A percentile compares a stretch with the other conserved stretches of the same genome.
These are phyloP conservation scores for Picochlorum sp. DNA, from an alignment of 139 green algal species.

Conservation along the genomic window DNA sequence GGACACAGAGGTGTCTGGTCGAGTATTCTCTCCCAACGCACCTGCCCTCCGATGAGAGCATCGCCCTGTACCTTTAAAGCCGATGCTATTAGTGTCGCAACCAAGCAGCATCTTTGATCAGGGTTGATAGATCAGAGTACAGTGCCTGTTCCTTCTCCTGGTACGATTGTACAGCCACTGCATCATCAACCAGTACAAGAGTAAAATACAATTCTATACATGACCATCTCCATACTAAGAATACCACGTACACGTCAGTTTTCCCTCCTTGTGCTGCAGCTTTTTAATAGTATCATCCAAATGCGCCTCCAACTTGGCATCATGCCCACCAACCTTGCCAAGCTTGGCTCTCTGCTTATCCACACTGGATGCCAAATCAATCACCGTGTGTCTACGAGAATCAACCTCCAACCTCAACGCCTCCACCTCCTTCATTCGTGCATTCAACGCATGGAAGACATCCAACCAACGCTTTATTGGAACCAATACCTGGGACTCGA, in stretches of 20 bases:
- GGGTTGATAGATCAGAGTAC: constrained; percentile 15
- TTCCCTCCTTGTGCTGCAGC: constrained; percentile 59
- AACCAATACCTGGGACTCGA: constrained; percentile 14
- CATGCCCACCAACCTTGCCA: background rate
- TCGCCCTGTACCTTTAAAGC: constrained; percentile 15
- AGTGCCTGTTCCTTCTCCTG: constrained; percentile 55
- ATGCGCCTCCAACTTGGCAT: constrained; percentile 39
- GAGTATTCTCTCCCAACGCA: constrained; percentile 6
- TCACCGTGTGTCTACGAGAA: background rate
- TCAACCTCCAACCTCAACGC: constrained; percentile 8
- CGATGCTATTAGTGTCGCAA: constrained; percentile 21
- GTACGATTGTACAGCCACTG: constrained; percentile 6
- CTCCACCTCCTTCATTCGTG: constrained; percentile 9
- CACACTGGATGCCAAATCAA: constrained; percentile 5
- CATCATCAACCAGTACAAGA: background rate
- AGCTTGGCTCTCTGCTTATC: constrained; percentile 18
- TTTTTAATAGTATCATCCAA: constrained; percentile 44
- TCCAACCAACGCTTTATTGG: constrained; percentile 17
- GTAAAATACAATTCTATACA: background rate
- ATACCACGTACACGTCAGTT: constrained; percentile 31
- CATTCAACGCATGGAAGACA: constrained; percentile 3
- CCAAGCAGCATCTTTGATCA: constrained; percentile 26
- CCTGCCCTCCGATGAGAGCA: constrained; percentile 2
- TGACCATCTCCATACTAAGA: background rate
- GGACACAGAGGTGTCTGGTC: background rate